Base-by-base conservation (phyloP, 139 green algal genomes). In the Desmodesmus armatus region DNA sequence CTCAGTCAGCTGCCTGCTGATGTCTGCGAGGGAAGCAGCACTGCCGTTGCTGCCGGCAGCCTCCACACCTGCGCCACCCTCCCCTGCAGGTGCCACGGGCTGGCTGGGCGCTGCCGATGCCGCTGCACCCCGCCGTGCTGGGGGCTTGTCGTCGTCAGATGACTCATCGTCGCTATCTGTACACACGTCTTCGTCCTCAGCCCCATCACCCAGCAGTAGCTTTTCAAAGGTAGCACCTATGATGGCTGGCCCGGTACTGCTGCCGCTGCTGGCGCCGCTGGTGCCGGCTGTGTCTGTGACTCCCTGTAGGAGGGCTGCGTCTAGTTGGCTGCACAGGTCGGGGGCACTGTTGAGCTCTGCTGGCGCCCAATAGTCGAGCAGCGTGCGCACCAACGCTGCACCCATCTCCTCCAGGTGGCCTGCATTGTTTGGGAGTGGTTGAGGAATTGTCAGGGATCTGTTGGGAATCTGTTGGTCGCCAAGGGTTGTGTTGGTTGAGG, bases 321-420 rank as follows among this genome's bases (percentile, higher is more conserved):
- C n/a, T n/a, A n/a, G n/a, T n/a, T n/a, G n/a, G n/a, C 35, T 29
- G 39, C 31, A n/a, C n/a, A 86, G 80, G 49, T 86, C 80, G 41
- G 67, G 25, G 31, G 67, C 80, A 40, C 47, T 80, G 80, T 65
- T 86, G 49, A 31, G 80, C 9, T 58, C 47, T 7, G 60, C n/a
- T 11, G 90, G 88, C 51, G 91, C 88, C 85, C 88, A 92, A 72
- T 92, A 93, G 72, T 94, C 91, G 11, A 90, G 51, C 84, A 94
- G 80, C 0, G 83, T 65, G 5, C 70, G 49, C 27, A 85, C 71
- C 79, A 94, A 44, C 0, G 83, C 90, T 15, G 90, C 85, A 11
- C 91, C 91, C 90, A 93, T 91, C 33, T 81, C 40, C 41, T 89
- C 86, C 35, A 92, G 66, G 47, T 92, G 78, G 13, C 40, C 40